Evolutionary conservation across 345 rosid species (phyloP), one percentile per base, ranked within the genome.

Genomic region (Zanthoxylum bungeanum): DNA sequence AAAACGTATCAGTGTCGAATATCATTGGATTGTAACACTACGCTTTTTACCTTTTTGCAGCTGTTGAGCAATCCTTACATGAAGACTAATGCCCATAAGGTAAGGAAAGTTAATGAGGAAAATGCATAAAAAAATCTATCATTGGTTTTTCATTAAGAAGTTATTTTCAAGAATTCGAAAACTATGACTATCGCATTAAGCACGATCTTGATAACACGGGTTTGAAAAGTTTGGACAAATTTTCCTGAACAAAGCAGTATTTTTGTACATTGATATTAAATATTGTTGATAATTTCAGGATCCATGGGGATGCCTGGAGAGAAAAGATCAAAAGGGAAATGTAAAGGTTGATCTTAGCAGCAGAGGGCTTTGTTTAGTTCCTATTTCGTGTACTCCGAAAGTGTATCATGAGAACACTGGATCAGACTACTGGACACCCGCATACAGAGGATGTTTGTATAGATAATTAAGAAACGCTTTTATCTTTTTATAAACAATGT

Each of bases 321-420:
- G 86, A 68, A 88, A 80, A 76, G 90, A 84, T n/a, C n/a, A n/a
- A 1, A 82, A 84, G 71, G 87, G 77, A 66, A 86, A 90, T 3
- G 42, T 39, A 31, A 85, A 80, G 76, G 30, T 76, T 36, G 98
- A 90, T 74, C 70, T 93, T 21, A 84, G 77, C 72, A 89, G 91
- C 80, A 86, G 86, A 77, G 98, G 98, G 3, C 90, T 93, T 58
- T 89, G 98, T 78, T 83, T 93, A 73, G 89, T 93, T 76, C 98
- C 98, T 0, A 67, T 85, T 57, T 83, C 95, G 0, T 86, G 80
- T 67, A 84, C 89, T 0, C 97, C 97, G 64, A 80, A 81, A 42
- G 79, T 80, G 44, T 90, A 73, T 50, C 93, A 83, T 6, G 93
- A 93, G 71, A 90, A 75, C 81, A 72, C 80, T 0, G 96, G 93